Conservation (phyloP, 1,139 yeast genomes). For the Candida labiduridarum region DNA sequence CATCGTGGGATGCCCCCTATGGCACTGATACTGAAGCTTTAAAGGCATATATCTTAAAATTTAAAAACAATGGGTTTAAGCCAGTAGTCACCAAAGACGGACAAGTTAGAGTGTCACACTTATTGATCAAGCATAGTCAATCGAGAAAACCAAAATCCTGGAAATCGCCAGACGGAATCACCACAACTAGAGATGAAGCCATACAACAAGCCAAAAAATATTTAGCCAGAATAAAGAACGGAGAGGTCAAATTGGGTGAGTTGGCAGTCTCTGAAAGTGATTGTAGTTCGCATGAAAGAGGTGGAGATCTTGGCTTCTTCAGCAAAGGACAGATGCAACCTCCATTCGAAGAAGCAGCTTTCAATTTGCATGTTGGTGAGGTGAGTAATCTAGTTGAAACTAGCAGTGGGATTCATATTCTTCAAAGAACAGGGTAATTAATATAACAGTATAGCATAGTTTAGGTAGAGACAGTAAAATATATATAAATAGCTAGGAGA, state of each 20-base stretch:
- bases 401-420: slow-evolving; percentile 88
- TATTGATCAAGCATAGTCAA: slow-evolving; percentile 78
- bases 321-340: slow-evolving; percentile 96
- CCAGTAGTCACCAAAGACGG: slow-evolving; percentile 58
- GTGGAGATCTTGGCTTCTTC: slow-evolving; percentile 91
- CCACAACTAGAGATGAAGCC: slow-evolving; percentile 84
- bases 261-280: slow-evolving; percentile 85
- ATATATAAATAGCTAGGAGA: neutral
- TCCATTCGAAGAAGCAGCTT: slow-evolving; percentile 85
- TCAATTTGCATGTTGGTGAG: slow-evolving; percentile 79
- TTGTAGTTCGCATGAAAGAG: slow-evolving; percentile 82
- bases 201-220: slow-evolving; percentile 60
- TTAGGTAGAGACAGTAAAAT: neutral
- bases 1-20: slow-evolving; percentile 90
- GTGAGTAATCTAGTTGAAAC: slow-evolving; percentile 82
- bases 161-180: slow-evolving; percentile 73
- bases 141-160: slow-evolving; percentile 92
- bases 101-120: slow-evolving; percentile 56
- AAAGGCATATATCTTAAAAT: slow-evolving; percentile 53
- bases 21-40: slow-evolving; percentile 73
- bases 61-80: slow-evolving; percentile 56
- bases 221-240: slow-evolving; percentile 63
- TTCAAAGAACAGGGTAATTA: slow-evolving; percentile 73
- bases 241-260: slow-evolving; percentile 69
- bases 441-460: neutral